Conservation (phyloP, 163 green algal genomes). For the Smithsoniella earleae region DNA sequence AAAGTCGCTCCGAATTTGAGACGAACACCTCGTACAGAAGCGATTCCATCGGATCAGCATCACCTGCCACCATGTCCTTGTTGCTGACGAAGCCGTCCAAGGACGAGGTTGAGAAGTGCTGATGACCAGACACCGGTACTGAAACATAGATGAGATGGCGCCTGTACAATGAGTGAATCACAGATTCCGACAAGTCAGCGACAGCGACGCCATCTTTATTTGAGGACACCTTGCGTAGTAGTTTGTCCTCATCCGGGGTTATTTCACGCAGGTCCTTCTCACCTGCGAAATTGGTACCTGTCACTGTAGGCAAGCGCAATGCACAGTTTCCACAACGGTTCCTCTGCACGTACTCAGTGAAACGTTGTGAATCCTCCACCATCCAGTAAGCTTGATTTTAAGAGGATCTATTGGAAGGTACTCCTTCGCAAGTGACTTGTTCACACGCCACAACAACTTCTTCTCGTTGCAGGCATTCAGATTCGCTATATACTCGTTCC, state of each 20-base stretch:
- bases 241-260: constrained; percentile 10
- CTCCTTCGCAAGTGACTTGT: constrained; percentile 71
- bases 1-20: constrained; percentile 66
- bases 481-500: constrained; percentile 90
- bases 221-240: constrained; percentile 16
- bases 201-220: constrained; percentile 24
- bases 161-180: constrained; percentile 55
- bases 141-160: constrained; percentile 73
- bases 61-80: constrained; percentile 52
- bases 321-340: neutral
- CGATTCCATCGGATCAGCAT: constrained; percentile 69
- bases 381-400: constrained; percentile 37
- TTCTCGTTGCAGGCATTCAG: constrained; percentile 80
- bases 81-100: constrained; percentile 86
- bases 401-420: constrained; percentile 54
- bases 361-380: constrained; percentile 72
- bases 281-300: too few species aligned
- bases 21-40: constrained; percentile 85
- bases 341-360: constrained; percentile 58
- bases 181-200: constrained; percentile 26
- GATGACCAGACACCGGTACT: constrained; percentile 60
- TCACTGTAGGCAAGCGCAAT: too few species aligned
- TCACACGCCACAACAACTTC: constrained; percentile 86
- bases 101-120: constrained; percentile 72
- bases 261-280: constrained; percentile 22